Evolutionary conservation across 305 asterid genomes (phyloP).

Genomic region (Fraxinus angustifolia): DNA sequence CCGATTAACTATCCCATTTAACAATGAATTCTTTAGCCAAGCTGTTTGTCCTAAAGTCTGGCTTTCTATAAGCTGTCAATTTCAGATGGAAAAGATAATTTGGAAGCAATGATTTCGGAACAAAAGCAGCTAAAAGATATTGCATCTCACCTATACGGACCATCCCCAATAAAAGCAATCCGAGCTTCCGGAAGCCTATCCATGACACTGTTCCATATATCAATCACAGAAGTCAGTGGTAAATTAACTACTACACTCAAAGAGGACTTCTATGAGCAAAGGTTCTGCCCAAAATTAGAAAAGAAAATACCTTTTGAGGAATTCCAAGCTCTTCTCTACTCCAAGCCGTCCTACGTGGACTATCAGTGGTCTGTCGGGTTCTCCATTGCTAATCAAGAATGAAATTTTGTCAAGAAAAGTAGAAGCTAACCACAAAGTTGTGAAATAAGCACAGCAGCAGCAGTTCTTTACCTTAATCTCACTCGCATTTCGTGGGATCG

Average conservation of each 20-base stretch:
- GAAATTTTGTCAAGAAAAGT: conserved; percentile 19
- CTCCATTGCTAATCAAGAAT: conserved; percentile 54
- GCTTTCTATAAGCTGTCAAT: not conserved
- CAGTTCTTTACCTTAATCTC: conserved; percentile 53
- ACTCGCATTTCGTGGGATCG: conserved; percentile 74
- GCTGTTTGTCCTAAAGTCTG: not conserved
- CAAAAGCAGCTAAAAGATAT: not conserved
- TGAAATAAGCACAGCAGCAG: not conserved
- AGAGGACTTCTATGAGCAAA: not conserved
- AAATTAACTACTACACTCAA: not conserved
- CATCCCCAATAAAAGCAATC: conserved; percentile 90
- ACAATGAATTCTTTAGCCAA: not conserved
- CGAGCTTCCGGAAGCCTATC: conserved; percentile 83
- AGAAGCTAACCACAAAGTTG: not conserved
- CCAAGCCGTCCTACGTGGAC: conserved; percentile 96
- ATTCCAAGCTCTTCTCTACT: conserved; percentile 94
- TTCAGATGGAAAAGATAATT: not conserved
- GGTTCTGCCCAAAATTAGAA: not conserved
- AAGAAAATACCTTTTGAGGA: conserved; percentile 60
- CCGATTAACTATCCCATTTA: not conserved
- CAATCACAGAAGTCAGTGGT: not conserved
- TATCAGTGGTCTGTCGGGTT: conserved; percentile 81
- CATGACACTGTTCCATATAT: conserved; percentile 59
- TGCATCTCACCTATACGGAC: conserved; percentile 77
- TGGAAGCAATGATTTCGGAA: not conserved